Conservation (phyloP, 805 yeast genomes). For the Ogataea pini region DNA sequence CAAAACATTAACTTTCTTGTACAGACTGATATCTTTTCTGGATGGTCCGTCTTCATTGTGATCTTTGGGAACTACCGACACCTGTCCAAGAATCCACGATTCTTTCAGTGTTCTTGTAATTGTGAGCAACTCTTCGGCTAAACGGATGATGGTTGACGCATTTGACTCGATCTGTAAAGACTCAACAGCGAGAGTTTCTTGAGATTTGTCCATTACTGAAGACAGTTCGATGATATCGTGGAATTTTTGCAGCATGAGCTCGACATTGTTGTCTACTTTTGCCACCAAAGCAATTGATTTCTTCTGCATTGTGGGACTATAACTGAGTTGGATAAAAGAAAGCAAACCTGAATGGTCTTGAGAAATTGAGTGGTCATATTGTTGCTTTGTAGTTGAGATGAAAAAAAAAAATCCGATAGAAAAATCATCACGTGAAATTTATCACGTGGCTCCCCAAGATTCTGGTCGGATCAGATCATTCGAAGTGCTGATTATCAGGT, state of each 20-base stretch:
- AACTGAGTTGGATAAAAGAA: neutral
- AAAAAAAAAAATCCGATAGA: no score
- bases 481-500: no score
- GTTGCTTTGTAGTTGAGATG: no score
- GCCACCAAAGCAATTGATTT: constrained; percentile 43
- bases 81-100: constrained; percentile 57
- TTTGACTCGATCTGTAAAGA: constrained; percentile 56
- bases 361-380: neutral
- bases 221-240: constrained; percentile 54
- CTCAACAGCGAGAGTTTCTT: constrained; percentile 48
- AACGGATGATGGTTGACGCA: constrained; percentile 49
- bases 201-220: constrained; percentile 34
- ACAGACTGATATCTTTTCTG: constrained; percentile 33
- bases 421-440: no score
- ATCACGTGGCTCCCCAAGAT: no score
- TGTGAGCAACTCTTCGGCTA: constrained; percentile 52
- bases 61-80: constrained; percentile 16
- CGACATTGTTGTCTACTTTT: constrained; percentile 52
- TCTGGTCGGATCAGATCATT: no score
- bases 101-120: constrained; percentile 53
- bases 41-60: constrained; percentile 22
- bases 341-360: neutral
- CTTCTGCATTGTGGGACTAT: no score
- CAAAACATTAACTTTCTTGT: constrained; percentile 37
- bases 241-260: constrained; percentile 51